Conservation (phyloP, 2,329 filamentous ascomycete genomes). For the Talaromyces sp. region DNA sequence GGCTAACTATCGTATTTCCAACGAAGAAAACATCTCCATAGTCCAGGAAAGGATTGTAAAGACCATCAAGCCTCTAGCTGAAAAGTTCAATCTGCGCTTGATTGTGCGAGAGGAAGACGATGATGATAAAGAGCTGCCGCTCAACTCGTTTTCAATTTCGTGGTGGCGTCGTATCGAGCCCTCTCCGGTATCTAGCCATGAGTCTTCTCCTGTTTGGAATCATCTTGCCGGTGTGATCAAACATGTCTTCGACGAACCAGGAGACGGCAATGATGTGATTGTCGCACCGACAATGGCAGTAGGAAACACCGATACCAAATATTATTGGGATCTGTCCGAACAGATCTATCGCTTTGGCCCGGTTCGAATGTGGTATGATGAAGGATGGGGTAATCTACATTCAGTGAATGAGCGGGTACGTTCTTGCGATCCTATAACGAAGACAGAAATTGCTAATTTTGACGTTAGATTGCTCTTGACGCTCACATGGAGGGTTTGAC, state of each 20-base stretch:
- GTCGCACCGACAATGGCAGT: constrained; percentile 41
- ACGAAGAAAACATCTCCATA: constrained; percentile 49
- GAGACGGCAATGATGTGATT: neutral
- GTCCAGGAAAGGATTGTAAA: constrained; percentile 46
- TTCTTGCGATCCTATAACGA: neutral
- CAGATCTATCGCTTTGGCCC: constrained; percentile 47
- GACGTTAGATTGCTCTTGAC: constrained; percentile 5
- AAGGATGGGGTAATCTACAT: constrained; percentile 3
- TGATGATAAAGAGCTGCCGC: constrained; percentile 27
- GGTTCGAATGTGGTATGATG: constrained; percentile 25
- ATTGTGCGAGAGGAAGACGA: neutral
- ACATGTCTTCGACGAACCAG: constrained; percentile 2
- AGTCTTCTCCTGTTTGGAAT: neutral
- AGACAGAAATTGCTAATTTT: neutral
- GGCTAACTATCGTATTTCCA: constrained; percentile 56
- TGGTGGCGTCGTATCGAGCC: constrained; percentile 20
- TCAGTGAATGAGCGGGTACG: constrained; percentile 11
- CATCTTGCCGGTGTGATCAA: neutral
- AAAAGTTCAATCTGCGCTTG: neutral
- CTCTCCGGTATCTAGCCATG: constrained; percentile 29
- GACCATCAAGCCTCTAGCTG: constrained; percentile 36
- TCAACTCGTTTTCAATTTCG: neutral
- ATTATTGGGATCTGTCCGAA: constrained; percentile 50
- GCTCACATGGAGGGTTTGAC: constrained; percentile 1
- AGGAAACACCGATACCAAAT: constrained; percentile 52